Evolutionary conservation across 2,329 filamentous ascomycete genomes (phyloP).

Genomic region (Ophioceras dolichostomum): DNA sequence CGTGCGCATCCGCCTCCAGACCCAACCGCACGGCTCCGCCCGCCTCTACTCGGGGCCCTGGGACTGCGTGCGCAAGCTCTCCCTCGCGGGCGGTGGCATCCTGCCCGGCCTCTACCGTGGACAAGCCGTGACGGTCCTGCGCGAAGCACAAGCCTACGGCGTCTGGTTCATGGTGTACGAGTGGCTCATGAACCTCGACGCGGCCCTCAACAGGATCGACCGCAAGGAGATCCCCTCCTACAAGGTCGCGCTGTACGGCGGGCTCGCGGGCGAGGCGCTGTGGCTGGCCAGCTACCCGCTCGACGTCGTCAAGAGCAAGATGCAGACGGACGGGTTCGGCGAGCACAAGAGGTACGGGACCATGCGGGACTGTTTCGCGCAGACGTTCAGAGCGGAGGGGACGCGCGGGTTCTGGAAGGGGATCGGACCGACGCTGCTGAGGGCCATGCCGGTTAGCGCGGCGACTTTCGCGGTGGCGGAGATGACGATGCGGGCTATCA

Average conservation of each 20-base stretch:
- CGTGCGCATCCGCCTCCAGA: conserved; percentile 89
- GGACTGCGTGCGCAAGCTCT: conserved; percentile 83
- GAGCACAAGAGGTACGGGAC: conserved; percentile 54
- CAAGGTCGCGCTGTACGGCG: conserved; percentile 88
- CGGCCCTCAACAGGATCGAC: conserved; percentile 59
- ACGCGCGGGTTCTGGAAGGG: conserved; percentile 87
- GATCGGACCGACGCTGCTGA: conserved; percentile 76
- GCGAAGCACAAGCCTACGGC: conserved; percentile 91
- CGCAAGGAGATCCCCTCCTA: conserved; percentile 68
- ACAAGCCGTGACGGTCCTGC: conserved; percentile 68
- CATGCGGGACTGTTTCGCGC: conserved; percentile 81
- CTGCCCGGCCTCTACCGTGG: conserved; percentile 74
- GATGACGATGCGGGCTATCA: conserved; percentile 51
- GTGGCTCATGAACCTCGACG: conserved; percentile 89
- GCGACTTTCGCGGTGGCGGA: conserved; percentile 89
- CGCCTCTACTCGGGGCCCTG: conserved; percentile 73
- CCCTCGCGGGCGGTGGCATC: conserved; percentile 51
- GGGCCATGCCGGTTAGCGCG: conserved; percentile 94
- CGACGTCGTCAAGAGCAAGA: conserved; percentile 98
- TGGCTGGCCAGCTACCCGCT: conserved; percentile 93
- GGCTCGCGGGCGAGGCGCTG: conserved; percentile 82
- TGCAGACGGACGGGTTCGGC: conserved; percentile 95
- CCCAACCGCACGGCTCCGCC: conserved; percentile 76
- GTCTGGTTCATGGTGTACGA: conserved; percentile 93
- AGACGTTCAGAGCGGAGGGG: conserved; percentile 71